phyloP scores from a whole-genome alignment of 768 basidiomycete genomes.

The Clavulina sp. region DNA sequence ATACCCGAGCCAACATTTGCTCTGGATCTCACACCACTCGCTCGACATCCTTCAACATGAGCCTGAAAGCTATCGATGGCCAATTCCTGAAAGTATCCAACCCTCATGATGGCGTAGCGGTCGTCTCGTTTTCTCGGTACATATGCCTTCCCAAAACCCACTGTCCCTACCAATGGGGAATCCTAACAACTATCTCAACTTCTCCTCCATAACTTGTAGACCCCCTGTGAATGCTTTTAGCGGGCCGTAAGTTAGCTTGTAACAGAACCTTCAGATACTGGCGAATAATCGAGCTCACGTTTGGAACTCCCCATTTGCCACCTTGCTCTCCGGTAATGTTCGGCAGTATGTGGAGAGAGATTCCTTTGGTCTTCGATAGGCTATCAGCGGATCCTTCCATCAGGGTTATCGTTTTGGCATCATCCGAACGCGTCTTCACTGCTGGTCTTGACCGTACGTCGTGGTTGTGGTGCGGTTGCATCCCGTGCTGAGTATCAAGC shows the following conservation, averaged over 20 bases:
- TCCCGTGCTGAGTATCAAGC: background rate
- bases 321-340: background rate
- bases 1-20: no score
- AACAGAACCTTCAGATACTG: no score
- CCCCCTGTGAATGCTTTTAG: constrained; percentile 52
- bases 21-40: no score
- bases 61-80: no score
- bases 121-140: background rate
- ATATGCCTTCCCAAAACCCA: background rate
- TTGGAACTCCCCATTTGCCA: background rate
- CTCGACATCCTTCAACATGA: no score
- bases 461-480: background rate
- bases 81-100: no score
- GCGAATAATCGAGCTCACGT: no score
- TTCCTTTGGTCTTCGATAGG: constrained; percentile 40
- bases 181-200: background rate
- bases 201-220: constrained; percentile 19
- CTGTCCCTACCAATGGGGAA: background rate
- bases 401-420: constrained; percentile 59
- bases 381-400: constrained; percentile 38
- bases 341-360: constrained; percentile 53
- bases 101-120: background rate
- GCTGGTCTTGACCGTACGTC: constrained; percentile 68
- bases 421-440: constrained; percentile 50
- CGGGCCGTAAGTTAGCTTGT: constrained; percentile 22